Percentiles rank a stretch among this genome's conserved stretches.
Evolutionary conservation across 352 stramenopile species (phyloP).

Genomic region (Thalassiosira livingstoniorum): DNA sequence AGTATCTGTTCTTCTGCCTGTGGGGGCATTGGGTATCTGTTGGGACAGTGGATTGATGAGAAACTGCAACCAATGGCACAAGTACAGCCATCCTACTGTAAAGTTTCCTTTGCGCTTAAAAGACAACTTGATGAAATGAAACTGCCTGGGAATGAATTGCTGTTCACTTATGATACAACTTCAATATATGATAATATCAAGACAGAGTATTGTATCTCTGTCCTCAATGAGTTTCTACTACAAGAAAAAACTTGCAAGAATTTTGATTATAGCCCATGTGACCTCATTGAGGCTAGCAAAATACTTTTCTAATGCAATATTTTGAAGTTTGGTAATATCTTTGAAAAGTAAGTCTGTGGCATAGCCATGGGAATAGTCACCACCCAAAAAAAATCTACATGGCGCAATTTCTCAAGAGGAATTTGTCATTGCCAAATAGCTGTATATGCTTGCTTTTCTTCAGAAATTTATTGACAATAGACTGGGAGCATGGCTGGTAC

Average conservation of each 20-base stretch:
- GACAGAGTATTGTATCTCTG: background rate
- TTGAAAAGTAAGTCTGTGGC: conserved; percentile 13
- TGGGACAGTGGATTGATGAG: conserved; percentile 25
- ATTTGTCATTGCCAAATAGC: background rate
- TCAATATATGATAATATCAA: conserved; percentile 35
- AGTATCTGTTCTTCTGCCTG: conserved; percentile 18
- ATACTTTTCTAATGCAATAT: conserved; percentile 10
- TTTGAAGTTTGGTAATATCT: conserved; percentile 6
- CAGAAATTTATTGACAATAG: background rate
- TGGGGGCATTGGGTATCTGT: background rate
- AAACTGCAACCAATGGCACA: conserved; percentile 31
- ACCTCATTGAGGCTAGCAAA: conserved; percentile 7
- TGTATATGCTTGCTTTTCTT: background rate
- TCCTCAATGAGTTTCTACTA: background rate
- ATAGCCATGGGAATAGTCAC: conserved; percentile 14
- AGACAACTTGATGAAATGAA: background rate
- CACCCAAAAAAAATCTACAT: conserved; percentile 8
- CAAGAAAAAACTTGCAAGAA: conserved; percentile 8
- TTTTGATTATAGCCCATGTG: background rate
- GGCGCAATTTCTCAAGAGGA: conserved; percentile 4
- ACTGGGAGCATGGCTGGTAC: background rate
- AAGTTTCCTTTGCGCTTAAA: conserved; percentile 48
- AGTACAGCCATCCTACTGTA: conserved; percentile 28
- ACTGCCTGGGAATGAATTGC: conserved; percentile 3
- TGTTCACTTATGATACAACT: conserved; percentile 32